Evolutionary conservation across 2,329 filamentous ascomycete species (phyloP), one percentile per base, ranked within the genome.

Genomic region (Purpureocillium lavendulum): DNA sequence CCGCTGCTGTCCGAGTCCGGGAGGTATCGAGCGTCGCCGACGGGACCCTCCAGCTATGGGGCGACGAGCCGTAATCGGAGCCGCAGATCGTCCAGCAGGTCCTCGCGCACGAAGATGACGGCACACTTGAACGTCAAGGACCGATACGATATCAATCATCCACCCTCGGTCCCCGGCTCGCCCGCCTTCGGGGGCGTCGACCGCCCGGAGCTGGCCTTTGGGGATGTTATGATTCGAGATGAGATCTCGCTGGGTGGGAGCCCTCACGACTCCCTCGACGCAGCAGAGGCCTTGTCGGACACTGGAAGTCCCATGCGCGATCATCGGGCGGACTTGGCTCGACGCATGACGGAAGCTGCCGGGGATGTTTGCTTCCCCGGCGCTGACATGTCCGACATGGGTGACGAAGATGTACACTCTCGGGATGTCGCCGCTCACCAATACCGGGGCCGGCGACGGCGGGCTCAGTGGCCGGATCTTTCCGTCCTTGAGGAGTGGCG

Each of bases 301-400:
- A 40, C 49, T 4, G 56, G 49, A 7, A 49, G 43, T 5, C 40
- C 39, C 3, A 40, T 49, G 15, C 46, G 53, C 15, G 56, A 58
- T 21, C 55, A 49, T 21, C 52, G 59, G 15, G 48, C 57, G 3
- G 54, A 59, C 10, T 38, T 50, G 14, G 45, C 44, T 6, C 50
- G 57, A 36, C 71, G 82, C 30, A 71, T 80, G 47, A 70, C 73
- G 11, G 59, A 82, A 10, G 85, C 81, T 0, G 80, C 92, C 52
- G 85, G 85, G 48, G 92, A 97, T 62, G 89, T 97, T 1, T 96
- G 92, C 65, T 96, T 95, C 53, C 90, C 89, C 1, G 79, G 84
- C 40, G 80, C 56, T 8, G 60, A 54, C 21, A 62, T 88, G 61
- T 92, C 87, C 0, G 87, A 94, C 51, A 68, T 92, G 35, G 87